Conservation (phyloP, 2,329 filamentous ascomycete genomes). For the Moelleriella libera region DNA sequence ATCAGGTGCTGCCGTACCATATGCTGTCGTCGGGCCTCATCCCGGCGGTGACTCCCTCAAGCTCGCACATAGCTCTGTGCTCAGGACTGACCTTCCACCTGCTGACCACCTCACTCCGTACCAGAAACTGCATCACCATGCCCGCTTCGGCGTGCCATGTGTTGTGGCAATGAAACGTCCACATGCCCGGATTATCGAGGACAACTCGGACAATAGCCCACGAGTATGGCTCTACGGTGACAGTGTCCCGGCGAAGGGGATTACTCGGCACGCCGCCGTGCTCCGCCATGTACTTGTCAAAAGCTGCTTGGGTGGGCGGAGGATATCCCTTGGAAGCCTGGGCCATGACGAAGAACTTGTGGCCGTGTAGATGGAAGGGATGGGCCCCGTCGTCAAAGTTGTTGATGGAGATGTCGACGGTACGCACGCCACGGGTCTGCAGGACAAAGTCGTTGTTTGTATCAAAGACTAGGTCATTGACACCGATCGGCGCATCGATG, state of each 20-base stretch:
- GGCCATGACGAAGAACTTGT: constrained; percentile 35
- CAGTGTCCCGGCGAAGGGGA: constrained; percentile 25
- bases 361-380: constrained; percentile 43
- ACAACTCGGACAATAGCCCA: constrained; percentile 40
- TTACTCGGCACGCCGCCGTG: constrained; percentile 13
- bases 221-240: constrained; percentile 37
- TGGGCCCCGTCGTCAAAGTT: constrained; percentile 36
- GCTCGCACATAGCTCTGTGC: constrained; percentile 13
- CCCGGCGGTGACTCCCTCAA: constrained; percentile 15
- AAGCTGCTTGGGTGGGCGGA: constrained; percentile 9
- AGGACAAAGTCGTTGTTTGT: constrained; percentile 25
- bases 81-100: constrained; percentile 11
- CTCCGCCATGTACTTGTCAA: constrained; percentile 11
- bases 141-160: constrained; percentile 44
- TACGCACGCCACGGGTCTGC: constrained; percentile 34
- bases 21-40: constrained; percentile 19
- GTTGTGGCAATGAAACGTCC: constrained; percentile 46
- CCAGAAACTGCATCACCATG: constrained; percentile 43
- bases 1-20: constrained; percentile 19
- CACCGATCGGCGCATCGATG: constrained; percentile 7
- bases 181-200: constrained; percentile 42
- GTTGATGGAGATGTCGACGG: constrained; percentile 44
- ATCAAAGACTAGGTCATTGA: constrained; percentile 16
- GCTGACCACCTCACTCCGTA: constrained; percentile 13
- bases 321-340: constrained; percentile 20